Evolutionary conservation across 306 rosid species (phyloP), one percentile per base, ranked within the genome.

Genomic region (Lupinus albus): DNA sequence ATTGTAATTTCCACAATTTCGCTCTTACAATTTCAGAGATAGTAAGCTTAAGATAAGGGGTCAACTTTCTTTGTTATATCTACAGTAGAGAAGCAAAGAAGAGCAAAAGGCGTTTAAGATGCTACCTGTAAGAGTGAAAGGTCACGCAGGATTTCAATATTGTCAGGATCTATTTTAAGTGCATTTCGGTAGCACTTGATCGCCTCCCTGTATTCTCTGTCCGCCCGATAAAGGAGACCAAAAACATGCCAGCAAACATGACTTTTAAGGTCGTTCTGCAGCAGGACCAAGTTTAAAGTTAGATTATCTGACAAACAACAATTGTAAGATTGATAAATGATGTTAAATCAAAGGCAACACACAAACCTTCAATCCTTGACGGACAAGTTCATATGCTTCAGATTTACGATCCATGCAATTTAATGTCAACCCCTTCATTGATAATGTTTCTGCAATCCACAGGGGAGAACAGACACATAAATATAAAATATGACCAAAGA

Each of bases 221-320:
- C 98, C 21, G 98, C 89, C 51, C 98, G 98, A 68, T 92, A 92
- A 72, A 92, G 95, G 20, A 92, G 98, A 73, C 98, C 98, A 83
- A 41, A 92, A 64, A 92, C 98, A 86, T 92, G 98, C 98, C 98
- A 92, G 86, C 98, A 92, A 73, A 92, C 98, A 84, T 92, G 98
- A 87, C 98, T 92, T 84, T 89, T 92, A 45, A 92, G 88, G 76
- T 92, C 98, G 84, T 89, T 87, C 98, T 92, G 96, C 80, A 75
- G 52, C 73, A 39, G 72, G 72, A 74, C 39, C 82, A 54, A 77
- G 38, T 11, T 70, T 21, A 82, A 75, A 55, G 61, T 45, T 11
- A 2, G 8, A 42, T 71, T 49, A 78, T 38, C 55, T 28, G 48
- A 61, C 47, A 81, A 42, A n/a, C 17, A 61, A 52, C 61, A 45